phyloP scores from a whole-genome alignment of 1,284 basidiomycete genomes.

The Ganoderma resinaceum region DNA sequence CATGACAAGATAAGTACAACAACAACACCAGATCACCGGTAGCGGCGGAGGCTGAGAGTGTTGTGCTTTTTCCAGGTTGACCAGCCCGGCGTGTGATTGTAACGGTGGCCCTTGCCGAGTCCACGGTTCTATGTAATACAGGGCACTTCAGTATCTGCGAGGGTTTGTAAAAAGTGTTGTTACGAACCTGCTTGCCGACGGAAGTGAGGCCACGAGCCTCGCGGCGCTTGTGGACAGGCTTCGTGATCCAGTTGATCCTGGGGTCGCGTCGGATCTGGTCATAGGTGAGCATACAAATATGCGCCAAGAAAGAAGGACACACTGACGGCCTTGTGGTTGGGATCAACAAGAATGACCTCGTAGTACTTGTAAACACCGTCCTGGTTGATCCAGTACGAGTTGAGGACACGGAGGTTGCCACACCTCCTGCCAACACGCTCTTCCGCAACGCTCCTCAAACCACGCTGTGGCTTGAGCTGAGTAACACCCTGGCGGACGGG shows the following conservation, averaged over 20 bases:
- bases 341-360: conserved; percentile 98
- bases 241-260: conserved; percentile 98
- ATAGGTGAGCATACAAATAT: conserved; percentile 15
- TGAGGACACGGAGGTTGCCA: conserved; percentile 94
- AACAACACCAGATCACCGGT: conserved; percentile 74
- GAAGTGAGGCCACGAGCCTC: conserved; percentile 98
- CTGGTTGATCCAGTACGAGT: conserved; percentile 99
- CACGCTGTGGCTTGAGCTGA: conserved; percentile 98
- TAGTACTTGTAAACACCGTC: conserved; percentile 99
- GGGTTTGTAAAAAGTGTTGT: conserved; percentile 7
- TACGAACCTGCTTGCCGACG: conserved; percentile 88
- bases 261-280: conserved; percentile 90
- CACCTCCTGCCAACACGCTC: conserved; percentile 98
- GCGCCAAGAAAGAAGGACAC: background rate
- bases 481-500: conserved; percentile 99
- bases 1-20: conserved; percentile 40
- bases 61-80: conserved; percentile 98
- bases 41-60: conserved; percentile 96
- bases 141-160: conserved; percentile 18
- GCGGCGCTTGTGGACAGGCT: conserved; percentile 98
- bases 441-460: conserved; percentile 93
- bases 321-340: conserved; percentile 89
- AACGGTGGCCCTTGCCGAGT: conserved; percentile 93
- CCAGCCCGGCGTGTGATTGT: conserved; percentile 93
- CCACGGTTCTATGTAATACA: conserved; percentile 75